Conservation (phyloP, 1,284 basidiomycete species). For the Austroboletus novae-zelandiae region DNA sequence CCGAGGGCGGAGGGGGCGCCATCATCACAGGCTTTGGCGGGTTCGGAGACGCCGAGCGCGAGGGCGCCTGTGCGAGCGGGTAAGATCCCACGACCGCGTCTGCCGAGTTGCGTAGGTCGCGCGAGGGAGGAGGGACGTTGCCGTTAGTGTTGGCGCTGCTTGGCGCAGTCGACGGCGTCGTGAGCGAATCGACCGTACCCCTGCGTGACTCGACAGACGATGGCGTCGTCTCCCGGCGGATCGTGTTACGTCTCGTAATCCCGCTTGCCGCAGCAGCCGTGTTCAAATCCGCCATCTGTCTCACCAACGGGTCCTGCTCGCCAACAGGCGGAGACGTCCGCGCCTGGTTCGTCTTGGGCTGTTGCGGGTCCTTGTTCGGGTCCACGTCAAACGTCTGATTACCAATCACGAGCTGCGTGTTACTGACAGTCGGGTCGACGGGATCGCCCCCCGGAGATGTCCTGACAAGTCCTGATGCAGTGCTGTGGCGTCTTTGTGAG, state of each 20-base stretch:
- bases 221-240: slow-evolving; percentile 21
- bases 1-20: slow-evolving; percentile 46
- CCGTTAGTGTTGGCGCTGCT: slow-evolving; percentile 3
- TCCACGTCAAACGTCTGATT: slow-evolving; percentile 65
- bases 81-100: slow-evolving; percentile 75
- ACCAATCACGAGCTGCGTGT: slow-evolving; percentile 67
- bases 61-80: slow-evolving; percentile 45
- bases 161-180: slow-evolving; percentile 18
- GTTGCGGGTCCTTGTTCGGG: slow-evolving; percentile 58
- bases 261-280: slow-evolving; percentile 33
- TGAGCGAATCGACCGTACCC: slow-evolving; percentile 27
- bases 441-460: slow-evolving; percentile 40
- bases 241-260: slow-evolving; percentile 18
- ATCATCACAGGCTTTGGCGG: slow-evolving; percentile 75
- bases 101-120: slow-evolving; percentile 65
- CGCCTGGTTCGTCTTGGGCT: slow-evolving; percentile 21
- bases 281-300: slow-evolving; percentile 59
- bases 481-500: slow-evolving; percentile 28
- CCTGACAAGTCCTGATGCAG: slow-evolving; percentile 15
- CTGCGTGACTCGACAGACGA: slow-evolving; percentile 22
- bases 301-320: slow-evolving; percentile 71
- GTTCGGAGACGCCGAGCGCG: slow-evolving; percentile 74
- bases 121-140: slow-evolving; percentile 3
- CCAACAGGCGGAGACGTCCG: slow-evolving; percentile 32
- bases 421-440: slow-evolving; percentile 56